Evolutionary conservation across 2,329 filamentous ascomycete species (phyloP).

Genomic region (Coniochaeta ligniaria): DNA sequence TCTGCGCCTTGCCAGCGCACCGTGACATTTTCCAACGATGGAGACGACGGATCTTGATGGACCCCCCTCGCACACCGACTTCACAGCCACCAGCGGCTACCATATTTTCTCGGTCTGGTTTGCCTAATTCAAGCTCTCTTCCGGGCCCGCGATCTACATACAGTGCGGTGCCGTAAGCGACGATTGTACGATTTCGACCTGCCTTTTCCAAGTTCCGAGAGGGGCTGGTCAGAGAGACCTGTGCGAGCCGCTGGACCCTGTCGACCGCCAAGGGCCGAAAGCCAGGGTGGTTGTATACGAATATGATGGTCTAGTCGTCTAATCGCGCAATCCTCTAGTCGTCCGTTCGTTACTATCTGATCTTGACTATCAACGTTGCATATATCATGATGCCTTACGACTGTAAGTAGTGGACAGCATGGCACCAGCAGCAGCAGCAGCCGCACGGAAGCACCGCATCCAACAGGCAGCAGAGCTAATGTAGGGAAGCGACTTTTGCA

Average conservation of each 20-base stretch:
- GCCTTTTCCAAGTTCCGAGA: background rate
- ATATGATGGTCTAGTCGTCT: too few species aligned
- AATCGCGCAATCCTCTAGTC: too few species aligned
- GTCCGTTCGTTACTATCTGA: too few species aligned
- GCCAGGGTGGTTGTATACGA: too few species aligned
- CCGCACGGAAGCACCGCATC: conserved; percentile 1
- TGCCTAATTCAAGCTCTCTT: background rate
- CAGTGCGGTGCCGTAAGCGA: background rate
- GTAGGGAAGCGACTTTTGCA: conserved; percentile 9
- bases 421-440: background rate
- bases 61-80: background rate
- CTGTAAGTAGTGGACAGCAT: background rate
- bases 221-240: background rate
- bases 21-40: background rate
- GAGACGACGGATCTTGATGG: background rate
- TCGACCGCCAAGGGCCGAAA: too few species aligned
- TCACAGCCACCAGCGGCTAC: background rate
- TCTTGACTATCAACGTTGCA: too few species aligned
- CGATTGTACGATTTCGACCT: background rate
- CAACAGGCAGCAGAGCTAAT: conserved; percentile 6
- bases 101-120: background rate
- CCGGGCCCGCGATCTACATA: background rate
- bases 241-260: too few species aligned
- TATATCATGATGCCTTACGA: background rate
- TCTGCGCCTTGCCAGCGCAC: too few species aligned